Base-by-base conservation (phyloP, 2,329 filamentous ascomycete genomes). In the Decorospora gaudefroyi region DNA sequence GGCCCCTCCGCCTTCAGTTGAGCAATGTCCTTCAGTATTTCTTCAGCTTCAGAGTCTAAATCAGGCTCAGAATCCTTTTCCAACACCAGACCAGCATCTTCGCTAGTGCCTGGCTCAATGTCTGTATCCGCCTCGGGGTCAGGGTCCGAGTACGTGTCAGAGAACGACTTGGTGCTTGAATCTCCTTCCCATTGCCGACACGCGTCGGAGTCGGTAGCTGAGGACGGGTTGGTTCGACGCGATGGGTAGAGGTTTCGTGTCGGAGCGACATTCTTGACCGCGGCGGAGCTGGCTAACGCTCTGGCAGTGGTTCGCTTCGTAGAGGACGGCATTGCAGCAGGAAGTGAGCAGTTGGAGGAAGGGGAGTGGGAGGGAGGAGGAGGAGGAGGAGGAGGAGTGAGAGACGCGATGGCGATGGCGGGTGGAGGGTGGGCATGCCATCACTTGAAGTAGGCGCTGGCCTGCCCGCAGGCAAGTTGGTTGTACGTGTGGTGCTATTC, bases 11-110 rank as follows among this genome's bases (percentile, higher is more conserved):
- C 37, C 35, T 32, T 44, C 9, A 54, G 44, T 18, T 42, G 19
- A 42, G 47, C 35, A 40, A 59, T 59, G 31, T 54, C 41, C 27
- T 37, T 41, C 33, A 59, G 32, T 38, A 54, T 56, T 29, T 49
- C 52, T 42, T 52, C 46, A 11, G 47, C 53, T 52, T 54, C 48
- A 40, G 50, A 49, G 36, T 56, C 53, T 29, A 47, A 17, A 26
- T 54, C 42, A 22, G 30, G 25, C 18, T 49, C 50, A 35, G 3
- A 21, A 4, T 40, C 27, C 28, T 31, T 3, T n/a, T 31, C 19
- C 10, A 21, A 12, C 18, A 16, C 11, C 3, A 39, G 12, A n/a
- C 18, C 27, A 25, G 18, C 44, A 34, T 50, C 44, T 31, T 46
- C 30, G 17, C 32, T 3, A 3, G 32, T 28, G 21, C 31, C 17